A percentile compares a stretch with the other conserved stretches of the same genome.
Evolutionary conservation across 164 flowering plant species (phyloP).

Genomic region (Warburgia ugandensis): DNA sequence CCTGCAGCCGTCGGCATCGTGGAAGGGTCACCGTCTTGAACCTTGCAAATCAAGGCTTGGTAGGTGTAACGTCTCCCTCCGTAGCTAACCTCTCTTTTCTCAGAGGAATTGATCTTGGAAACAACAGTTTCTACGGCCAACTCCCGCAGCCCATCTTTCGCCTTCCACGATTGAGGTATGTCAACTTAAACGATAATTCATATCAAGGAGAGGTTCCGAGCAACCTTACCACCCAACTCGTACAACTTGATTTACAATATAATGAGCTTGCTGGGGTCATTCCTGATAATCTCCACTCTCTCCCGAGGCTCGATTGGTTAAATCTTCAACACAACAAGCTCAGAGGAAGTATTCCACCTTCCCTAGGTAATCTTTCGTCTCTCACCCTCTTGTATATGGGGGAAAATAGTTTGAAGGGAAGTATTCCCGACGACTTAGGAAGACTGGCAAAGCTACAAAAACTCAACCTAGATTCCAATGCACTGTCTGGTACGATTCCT

Average conservation of each 20-base stretch:
- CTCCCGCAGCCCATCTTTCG: no score
- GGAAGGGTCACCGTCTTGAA: slow-evolving; percentile 24
- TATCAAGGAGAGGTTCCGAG: slow-evolving; percentile 25
- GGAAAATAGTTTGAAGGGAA: no score
- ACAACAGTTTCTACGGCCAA: no score
- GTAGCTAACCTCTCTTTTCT: slow-evolving; percentile 44
- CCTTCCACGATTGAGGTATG: no score
- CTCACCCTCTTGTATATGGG: slow-evolving; percentile 17
- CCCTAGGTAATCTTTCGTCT: slow-evolving; percentile 26
- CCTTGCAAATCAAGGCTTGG: slow-evolving; percentile 14
- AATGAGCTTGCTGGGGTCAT: slow-evolving; percentile 29
- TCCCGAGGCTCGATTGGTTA: slow-evolving; percentile 21
- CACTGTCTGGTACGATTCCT: slow-evolving; percentile 34
- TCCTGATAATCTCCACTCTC: slow-evolving; percentile 21
- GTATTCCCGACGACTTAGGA: no score
- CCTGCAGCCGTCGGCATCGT: slow-evolving; percentile 16
- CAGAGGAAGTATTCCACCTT: slow-evolving; percentile 30
- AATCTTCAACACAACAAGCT: slow-evolving; percentile 21
- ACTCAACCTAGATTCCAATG: slow-evolving; percentile 27
- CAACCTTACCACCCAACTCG: slow-evolving; percentile 19
- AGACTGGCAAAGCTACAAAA: slow-evolving; percentile 13
- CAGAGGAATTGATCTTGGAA: slow-evolving; percentile 17
- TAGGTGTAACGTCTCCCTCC: slow-evolving; percentile 28
- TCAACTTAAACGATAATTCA: slow-evolving; percentile 30
- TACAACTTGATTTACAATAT: slow-evolving; percentile 14